Percentiles rank a stretch among this genome's conserved stretches.
phyloP scores from a whole-genome alignment of 768 basidiomycete genomes.

The Auriscalpium vulgare region DNA sequence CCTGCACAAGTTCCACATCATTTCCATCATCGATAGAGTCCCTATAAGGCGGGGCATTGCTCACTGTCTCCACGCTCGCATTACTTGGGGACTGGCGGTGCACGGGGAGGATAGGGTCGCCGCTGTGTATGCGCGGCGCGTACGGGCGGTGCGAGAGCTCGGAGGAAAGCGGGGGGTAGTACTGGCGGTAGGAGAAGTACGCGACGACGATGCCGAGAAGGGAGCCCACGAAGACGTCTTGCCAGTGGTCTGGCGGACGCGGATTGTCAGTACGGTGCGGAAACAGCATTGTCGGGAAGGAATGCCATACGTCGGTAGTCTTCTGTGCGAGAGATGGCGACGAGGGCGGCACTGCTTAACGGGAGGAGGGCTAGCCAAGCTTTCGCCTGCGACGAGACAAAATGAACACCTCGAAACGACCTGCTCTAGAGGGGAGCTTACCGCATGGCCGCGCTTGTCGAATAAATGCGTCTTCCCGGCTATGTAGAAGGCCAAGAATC shows the following conservation, averaged over 20 bases:
- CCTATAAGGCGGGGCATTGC: not conserved
- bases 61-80: no score
- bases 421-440: slow-evolving; percentile 23
- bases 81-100: slow-evolving; percentile 8
- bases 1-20: slow-evolving; percentile 10
- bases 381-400: slow-evolving; percentile 32
- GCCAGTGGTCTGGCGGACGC: slow-evolving; percentile 68
- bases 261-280: slow-evolving; percentile 12
- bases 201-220: slow-evolving; percentile 64
- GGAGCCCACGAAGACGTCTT: slow-evolving; percentile 79
- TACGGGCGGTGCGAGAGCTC: slow-evolving; percentile 62
- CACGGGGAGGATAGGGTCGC: slow-evolving; percentile 35
- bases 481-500: slow-evolving; percentile 81
- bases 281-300: not conserved
- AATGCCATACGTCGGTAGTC: slow-evolving; percentile 66
- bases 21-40: slow-evolving; percentile 9
- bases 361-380: slow-evolving; percentile 81
- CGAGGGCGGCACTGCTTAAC: slow-evolving; percentile 65
- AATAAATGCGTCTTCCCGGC: slow-evolving; percentile 92
- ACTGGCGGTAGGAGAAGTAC: slow-evolving; percentile 76
- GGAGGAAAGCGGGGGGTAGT: slow-evolving; percentile 68
- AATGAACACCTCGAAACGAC: not conserved
- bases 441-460: slow-evolving; percentile 67
- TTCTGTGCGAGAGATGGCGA: slow-evolving; percentile 85
- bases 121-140: slow-evolving; percentile 53